Percentiles rank a stretch among this genome's conserved stretches.
phyloP scores from a whole-genome alignment of 805 yeast species.

The Pichia nanzhaoensis region DNA sequence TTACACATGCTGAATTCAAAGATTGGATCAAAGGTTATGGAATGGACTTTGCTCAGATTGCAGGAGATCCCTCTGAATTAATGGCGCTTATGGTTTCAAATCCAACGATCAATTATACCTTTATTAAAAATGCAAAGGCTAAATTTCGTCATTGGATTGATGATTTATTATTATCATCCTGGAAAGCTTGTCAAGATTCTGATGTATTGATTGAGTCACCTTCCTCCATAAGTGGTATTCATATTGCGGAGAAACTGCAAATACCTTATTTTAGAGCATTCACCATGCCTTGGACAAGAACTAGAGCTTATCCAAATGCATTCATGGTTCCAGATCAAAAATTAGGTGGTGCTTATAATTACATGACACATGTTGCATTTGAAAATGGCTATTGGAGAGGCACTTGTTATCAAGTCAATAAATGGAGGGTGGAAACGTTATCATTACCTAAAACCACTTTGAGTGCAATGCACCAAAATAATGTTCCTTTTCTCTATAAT shows the following conservation, averaged over 20 bases:
- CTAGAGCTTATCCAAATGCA: conserved; percentile 95
- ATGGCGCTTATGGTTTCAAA: conserved; percentile 92
- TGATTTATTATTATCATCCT: conserved; percentile 63
- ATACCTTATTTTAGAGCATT: conserved; percentile 92
- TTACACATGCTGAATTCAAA: conserved; percentile 77
- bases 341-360: conserved; percentile 88
- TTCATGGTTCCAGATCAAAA: conserved; percentile 91
- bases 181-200: conserved; percentile 80
- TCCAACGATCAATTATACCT: conserved; percentile 77
- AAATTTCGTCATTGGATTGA: conserved; percentile 80
- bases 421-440: conserved; percentile 72
- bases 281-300: conserved; percentile 98
- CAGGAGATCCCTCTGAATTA: conserved; percentile 88
- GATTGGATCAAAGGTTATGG: conserved; percentile 68
- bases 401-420: conserved; percentile 76
- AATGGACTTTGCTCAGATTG: conserved; percentile 63
- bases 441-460: conserved; percentile 63
- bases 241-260: conserved; percentile 85
- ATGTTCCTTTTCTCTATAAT: conserved; percentile 83
- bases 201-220: conserved; percentile 94
- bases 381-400: conserved; percentile 94
- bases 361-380: conserved; percentile 86
- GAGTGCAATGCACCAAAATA: conserved; percentile 62
- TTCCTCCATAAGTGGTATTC: conserved; percentile 91
- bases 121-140: conserved; percentile 73